Evolutionary conservation across 225 moss, liverwort and hornwort species (phyloP).

Genomic region (Polytrichum commune): DNA sequence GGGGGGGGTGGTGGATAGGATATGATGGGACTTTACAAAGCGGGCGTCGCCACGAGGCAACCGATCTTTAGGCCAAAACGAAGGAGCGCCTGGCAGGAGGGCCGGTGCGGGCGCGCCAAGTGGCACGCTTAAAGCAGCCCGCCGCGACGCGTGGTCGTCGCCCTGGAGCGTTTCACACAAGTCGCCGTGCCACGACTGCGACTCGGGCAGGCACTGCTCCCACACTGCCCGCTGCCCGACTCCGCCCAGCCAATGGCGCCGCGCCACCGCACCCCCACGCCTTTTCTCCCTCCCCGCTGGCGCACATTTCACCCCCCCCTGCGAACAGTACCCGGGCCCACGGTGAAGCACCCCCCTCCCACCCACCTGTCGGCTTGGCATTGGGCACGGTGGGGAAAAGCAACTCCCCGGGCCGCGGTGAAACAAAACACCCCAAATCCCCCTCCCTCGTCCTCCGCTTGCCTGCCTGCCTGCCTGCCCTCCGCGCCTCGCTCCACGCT

Average conservation of each 20-base stretch:
- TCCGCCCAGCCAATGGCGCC: not conserved
- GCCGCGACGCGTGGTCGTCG: slow-evolving; percentile 11
- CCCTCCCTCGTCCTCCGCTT: too few species aligned
- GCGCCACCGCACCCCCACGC: not conserved
- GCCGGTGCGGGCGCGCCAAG: slow-evolving; percentile 11
- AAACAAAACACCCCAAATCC: too few species aligned
- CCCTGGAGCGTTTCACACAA: not conserved
- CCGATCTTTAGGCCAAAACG: slow-evolving; percentile 45
- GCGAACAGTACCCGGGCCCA: not conserved
- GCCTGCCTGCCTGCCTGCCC: not conserved
- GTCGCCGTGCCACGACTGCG: not conserved
- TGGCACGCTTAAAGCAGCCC: slow-evolving; percentile 13
- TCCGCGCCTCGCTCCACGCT: not conserved
- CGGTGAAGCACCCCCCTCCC: not conserved
- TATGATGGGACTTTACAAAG: too few species aligned
- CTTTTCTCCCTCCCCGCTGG: not conserved
- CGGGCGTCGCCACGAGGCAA: slow-evolving; percentile 56
- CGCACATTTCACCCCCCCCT: not conserved
- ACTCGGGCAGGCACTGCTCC: not conserved
- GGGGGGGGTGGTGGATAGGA: too few species aligned
- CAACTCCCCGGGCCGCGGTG: not conserved
- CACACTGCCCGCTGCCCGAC: not conserved
- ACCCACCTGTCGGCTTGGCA: not conserved
- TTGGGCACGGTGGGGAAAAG: not conserved
- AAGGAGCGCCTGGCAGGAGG: slow-evolving; percentile 10